These are phyloP conservation scores for Geotrichum fermentans DNA, from an alignment of 1,139 yeast species.

Conservation along the genomic window DNA sequence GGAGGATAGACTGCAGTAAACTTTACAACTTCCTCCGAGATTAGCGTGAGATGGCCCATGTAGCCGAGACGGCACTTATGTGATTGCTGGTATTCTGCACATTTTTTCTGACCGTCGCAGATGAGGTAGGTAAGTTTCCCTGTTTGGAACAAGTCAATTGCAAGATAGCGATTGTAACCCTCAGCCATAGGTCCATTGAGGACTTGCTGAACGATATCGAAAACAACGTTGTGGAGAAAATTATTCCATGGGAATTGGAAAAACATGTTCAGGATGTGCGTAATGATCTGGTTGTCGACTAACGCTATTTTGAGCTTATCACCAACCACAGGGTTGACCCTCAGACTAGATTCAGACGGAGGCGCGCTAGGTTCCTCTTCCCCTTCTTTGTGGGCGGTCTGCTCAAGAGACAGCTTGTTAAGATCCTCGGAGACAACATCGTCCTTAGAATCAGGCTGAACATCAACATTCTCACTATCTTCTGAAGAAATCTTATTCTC, in stretches of 20 bases:
- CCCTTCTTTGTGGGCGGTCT: constrained; percentile 18
- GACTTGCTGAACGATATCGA: constrained; percentile 94
- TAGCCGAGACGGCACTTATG: constrained; percentile 76
- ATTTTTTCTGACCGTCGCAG: constrained; percentile 73
- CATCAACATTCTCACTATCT: background rate
- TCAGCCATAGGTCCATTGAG: constrained; percentile 94
- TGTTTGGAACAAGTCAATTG: constrained; percentile 76
- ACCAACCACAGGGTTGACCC: constrained; percentile 78
- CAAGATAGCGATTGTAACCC: constrained; percentile 81
- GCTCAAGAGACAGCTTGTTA: background rate
- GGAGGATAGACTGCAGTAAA: constrained; percentile 74
- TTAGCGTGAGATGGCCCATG: constrained; percentile 94
- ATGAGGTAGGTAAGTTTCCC: constrained; percentile 75
- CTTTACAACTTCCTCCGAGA: constrained; percentile 92
- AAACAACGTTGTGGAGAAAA: constrained; percentile 92
- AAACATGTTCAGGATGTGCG: constrained; percentile 75
- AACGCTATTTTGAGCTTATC: constrained; percentile 82
- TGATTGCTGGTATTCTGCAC: constrained; percentile 60
- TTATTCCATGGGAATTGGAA: constrained; percentile 97
- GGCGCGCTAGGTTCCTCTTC: constrained; percentile 1
- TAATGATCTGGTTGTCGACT: constrained; percentile 73
- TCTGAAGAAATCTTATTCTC: background rate
- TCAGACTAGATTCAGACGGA: constrained; percentile 33
- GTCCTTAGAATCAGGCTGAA: background rate
- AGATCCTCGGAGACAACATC: background rate